Percentiles rank a stretch among this genome's conserved stretches.
Evolutionary conservation across 768 basidiomycete genomes (phyloP).

Genomic region (Suillus paluster): DNA sequence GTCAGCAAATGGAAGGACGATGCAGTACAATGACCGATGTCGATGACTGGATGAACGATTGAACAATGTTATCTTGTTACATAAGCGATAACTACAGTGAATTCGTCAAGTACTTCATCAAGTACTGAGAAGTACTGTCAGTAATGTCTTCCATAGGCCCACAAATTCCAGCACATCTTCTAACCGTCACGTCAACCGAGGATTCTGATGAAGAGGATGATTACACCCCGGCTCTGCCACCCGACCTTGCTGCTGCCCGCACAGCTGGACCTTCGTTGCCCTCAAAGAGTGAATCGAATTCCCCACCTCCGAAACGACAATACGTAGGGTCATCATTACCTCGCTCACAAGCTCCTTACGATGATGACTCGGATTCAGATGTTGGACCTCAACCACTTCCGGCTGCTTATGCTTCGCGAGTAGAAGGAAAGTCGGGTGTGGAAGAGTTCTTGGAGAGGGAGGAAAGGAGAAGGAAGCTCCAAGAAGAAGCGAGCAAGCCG

Average conservation of each 20-base stretch:
- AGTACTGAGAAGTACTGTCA: too few species aligned
- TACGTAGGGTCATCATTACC: conserved; percentile 61
- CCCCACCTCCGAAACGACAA: conserved; percentile 37
- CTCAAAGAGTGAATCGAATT: conserved; percentile 24
- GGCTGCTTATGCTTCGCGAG: conserved; percentile 31
- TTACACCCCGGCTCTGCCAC: conserved; percentile 75
- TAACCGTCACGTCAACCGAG: conserved; percentile 14
- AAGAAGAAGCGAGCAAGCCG: conserved; percentile 81
- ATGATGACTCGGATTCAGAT: conserved; percentile 73
- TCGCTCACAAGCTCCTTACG: conserved; percentile 36
- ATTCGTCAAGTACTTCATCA: too few species aligned
- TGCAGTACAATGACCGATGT: too few species aligned
- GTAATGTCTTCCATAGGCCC: conserved; percentile 61
- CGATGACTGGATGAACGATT: too few species aligned
- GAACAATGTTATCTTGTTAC: too few species aligned
- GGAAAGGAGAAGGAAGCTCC: conserved; percentile 69
- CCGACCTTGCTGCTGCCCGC: conserved; percentile 60
- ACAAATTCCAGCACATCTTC: conserved; percentile 55
- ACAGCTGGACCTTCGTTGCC: conserved; percentile 32
- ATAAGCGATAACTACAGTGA: too few species aligned
- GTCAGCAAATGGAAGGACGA: too few species aligned
- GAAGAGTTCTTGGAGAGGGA: conserved; percentile 86
- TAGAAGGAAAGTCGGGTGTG: conserved; percentile 64
- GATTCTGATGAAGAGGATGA: conserved; percentile 59
- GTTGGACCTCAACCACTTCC: conserved; percentile 84